These are phyloP conservation scores for Theobroma cacao DNA, from an alignment of 345 rosid species.

Conservation along the genomic window DNA sequence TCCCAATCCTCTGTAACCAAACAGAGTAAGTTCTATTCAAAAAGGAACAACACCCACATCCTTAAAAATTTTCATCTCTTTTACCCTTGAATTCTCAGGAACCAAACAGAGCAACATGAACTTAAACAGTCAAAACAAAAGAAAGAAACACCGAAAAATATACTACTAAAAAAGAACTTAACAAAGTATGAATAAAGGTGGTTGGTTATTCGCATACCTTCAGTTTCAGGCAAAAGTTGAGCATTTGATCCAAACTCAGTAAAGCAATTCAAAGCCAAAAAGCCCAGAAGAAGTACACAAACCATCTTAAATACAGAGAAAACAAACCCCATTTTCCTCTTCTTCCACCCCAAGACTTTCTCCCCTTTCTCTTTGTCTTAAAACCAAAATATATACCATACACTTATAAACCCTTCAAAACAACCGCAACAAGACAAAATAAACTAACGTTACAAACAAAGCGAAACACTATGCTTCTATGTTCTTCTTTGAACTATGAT, in stretches of 20 bases:
- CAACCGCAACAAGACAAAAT: background rate
- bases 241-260: slow-evolving; percentile 37
- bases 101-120: background rate
- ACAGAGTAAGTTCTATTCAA: background rate
- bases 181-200: background rate
- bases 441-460: background rate
- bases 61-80: background rate
- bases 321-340: slow-evolving; percentile 30
- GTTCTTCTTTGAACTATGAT: background rate
- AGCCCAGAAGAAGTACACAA: slow-evolving; percentile 23
- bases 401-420: background rate
- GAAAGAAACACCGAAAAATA: background rate
- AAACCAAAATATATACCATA: background rate
- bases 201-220: slow-evolving; percentile 36
- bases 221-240: slow-evolving; percentile 51
- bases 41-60: background rate
- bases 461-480: background rate
- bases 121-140: background rate
- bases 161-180: background rate
- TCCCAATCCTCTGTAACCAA: background rate
- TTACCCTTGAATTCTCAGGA: background rate
- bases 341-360: background rate
- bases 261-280: slow-evolving; percentile 30
- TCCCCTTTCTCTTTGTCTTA: background rate
- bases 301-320: slow-evolving; percentile 19